phyloP scores from a whole-genome alignment of 2,329 filamentous ascomycete genomes.

The Xylaria hypoxylon region DNA sequence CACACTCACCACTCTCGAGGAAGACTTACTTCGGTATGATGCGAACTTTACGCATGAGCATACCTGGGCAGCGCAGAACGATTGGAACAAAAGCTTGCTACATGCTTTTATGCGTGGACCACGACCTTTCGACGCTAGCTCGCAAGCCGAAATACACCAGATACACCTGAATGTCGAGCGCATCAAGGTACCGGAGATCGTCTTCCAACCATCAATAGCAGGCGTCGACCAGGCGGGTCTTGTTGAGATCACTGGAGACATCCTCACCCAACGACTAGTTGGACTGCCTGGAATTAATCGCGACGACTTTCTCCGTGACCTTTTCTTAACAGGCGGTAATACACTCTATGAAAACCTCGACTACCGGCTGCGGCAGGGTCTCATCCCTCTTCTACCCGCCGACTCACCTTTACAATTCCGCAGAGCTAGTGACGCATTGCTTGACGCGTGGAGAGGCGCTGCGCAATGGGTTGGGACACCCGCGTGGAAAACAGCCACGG shows the following conservation, averaged over 20 bases:
- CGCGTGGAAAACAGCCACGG: constrained; percentile 71
- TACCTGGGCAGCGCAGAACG: constrained; percentile 89
- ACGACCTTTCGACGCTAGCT: constrained; percentile 83
- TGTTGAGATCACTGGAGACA: constrained; percentile 90
- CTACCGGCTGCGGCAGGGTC: constrained; percentile 78
- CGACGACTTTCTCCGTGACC: constrained; percentile 80
- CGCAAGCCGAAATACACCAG: constrained; percentile 83
- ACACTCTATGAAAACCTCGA: constrained; percentile 89
- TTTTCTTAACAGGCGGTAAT: constrained; percentile 96
- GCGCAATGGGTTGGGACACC: constrained; percentile 80
- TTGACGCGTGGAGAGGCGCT: constrained; percentile 95
- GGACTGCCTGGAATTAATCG: constrained; percentile 63
- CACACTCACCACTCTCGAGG: constrained; percentile 80
- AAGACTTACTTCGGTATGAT: constrained; percentile 87
- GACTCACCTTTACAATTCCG: constrained; percentile 76
- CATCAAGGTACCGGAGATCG: constrained; percentile 91
- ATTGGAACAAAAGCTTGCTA: constrained; percentile 92
- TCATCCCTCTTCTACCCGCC: constrained; percentile 78
- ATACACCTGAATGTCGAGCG: constrained; percentile 96
- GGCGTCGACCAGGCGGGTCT: constrained; percentile 94
- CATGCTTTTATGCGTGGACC: constrained; percentile 92
- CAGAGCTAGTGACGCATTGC: constrained; percentile 77
- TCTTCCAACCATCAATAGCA: constrained; percentile 92
- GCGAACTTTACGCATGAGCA: constrained; percentile 91
- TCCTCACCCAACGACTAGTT: constrained; percentile 83